Evolutionary conservation across 208 protist species (phyloP).

Genomic region (Leptomonas seymouri): DNA sequence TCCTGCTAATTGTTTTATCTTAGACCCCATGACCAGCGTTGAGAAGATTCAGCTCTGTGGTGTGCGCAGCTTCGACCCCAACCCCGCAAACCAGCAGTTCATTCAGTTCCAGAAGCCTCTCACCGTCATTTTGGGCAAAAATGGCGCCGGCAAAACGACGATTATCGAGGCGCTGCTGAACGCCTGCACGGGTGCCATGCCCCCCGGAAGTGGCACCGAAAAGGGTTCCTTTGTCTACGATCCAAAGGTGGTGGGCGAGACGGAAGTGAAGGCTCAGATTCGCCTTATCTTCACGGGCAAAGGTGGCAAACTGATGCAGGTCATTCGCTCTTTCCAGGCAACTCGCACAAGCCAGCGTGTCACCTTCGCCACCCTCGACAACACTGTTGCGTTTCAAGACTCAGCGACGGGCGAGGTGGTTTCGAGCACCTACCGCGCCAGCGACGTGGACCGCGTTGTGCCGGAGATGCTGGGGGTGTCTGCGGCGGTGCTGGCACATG

Average conservation of each 20-base stretch:
- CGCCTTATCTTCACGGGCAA: conserved; percentile 92
- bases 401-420: conserved; percentile 76
- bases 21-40: conserved; percentile 93
- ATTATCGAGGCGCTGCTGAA: conserved; percentile 99
- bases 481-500: conserved; percentile 97
- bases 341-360: conserved; percentile 88
- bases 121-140: conserved; percentile 98
- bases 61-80: conserved; percentile 96
- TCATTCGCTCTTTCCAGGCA: conserved; percentile 93
- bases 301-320: conserved; percentile 86
- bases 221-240: conserved; percentile 98
- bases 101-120: conserved; percentile 98
- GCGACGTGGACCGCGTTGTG: conserved; percentile 96
- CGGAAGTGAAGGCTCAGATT: conserved; percentile 98
- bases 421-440: conserved; percentile 87
- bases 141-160: conserved; percentile 98
- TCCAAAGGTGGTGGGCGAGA: conserved; percentile 94
- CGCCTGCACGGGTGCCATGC: conserved; percentile 96
- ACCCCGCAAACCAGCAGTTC: conserved; percentile 70
- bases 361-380: conserved; percentile 94
- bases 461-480: conserved; percentile 98
- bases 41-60: conserved; percentile 97
- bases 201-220: conserved; percentile 92
- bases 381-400: conserved; percentile 93
- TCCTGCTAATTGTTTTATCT: neutral